phyloP scores from a whole-genome alignment of 352 stramenopile species.

The Phytophthora quininea region DNA sequence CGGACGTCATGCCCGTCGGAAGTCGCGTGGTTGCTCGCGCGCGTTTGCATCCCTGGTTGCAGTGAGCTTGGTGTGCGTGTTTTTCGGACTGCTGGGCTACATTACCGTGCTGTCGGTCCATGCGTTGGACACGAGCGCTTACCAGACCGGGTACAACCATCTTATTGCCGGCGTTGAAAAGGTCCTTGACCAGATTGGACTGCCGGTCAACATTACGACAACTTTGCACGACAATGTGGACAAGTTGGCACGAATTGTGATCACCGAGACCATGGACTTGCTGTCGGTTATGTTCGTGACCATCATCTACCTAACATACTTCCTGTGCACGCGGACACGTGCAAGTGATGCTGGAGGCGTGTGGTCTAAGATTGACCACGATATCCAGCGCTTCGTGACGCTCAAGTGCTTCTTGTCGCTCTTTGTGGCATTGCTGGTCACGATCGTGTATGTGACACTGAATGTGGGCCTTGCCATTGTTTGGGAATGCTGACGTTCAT shows the following conservation, averaged over 20 bases:
- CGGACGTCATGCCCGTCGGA: constrained; percentile 73
- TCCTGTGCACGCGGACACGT: constrained; percentile 84
- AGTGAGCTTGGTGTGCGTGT: constrained; percentile 86
- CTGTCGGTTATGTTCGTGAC: constrained; percentile 92
- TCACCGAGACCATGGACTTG: constrained; percentile 90
- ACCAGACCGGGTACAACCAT: constrained; percentile 85
- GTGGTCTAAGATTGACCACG: constrained; percentile 90
- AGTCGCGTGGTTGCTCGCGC: constrained; percentile 81
- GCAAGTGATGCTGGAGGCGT: constrained; percentile 84
- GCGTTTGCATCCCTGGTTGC: constrained; percentile 84
- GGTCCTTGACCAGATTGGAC: constrained; percentile 71
- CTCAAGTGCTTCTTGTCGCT: constrained; percentile 90
- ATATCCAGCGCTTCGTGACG: constrained; percentile 90
- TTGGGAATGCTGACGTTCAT: constrained; percentile 91
- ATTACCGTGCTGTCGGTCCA: constrained; percentile 89
- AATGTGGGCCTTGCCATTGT: constrained; percentile 88
- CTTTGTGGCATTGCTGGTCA: constrained; percentile 87
- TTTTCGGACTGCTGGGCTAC: constrained; percentile 87
- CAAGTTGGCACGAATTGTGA: constrained; percentile 82
- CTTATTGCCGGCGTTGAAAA: constrained; percentile 70
- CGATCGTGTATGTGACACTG: constrained; percentile 89
- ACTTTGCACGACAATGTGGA: constrained; percentile 91
- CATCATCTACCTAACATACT: constrained; percentile 90
- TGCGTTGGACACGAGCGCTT: constrained; percentile 77
- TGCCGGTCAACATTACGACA: constrained; percentile 89